phyloP scores from a whole-genome alignment of 1,284 basidiomycete species.

The Phlebopus sp. region DNA sequence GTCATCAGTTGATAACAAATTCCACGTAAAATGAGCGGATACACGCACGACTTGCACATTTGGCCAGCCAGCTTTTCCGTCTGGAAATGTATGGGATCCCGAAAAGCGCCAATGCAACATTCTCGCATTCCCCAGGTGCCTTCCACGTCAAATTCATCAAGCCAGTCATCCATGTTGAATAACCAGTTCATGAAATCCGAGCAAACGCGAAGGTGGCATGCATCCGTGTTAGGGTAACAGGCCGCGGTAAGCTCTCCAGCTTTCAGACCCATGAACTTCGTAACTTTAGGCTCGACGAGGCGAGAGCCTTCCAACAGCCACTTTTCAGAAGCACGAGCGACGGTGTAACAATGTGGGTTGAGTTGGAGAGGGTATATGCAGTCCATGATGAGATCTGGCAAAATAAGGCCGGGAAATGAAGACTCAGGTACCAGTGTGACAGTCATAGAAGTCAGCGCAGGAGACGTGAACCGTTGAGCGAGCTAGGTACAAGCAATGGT shows the following conservation, averaged over 20 bases:
- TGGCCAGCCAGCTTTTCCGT: slow-evolving; percentile 50
- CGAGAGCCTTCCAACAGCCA: slow-evolving; percentile 56
- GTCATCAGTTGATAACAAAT: slow-evolving; percentile 6
- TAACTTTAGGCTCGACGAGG: slow-evolving; percentile 49
- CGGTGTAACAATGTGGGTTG: slow-evolving; percentile 50
- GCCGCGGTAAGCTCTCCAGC: slow-evolving; percentile 66
- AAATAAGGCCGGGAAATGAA: slow-evolving; percentile 42
- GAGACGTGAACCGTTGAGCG: slow-evolving; percentile 20
- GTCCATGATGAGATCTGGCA: slow-evolving; percentile 63
- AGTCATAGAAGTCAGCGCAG: slow-evolving; percentile 21
- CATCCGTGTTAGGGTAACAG: slow-evolving; percentile 55
- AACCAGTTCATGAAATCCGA: slow-evolving; percentile 60
- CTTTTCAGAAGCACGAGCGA: slow-evolving; percentile 52
- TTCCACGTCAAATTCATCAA: slow-evolving; percentile 44
- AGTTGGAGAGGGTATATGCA: slow-evolving; percentile 55
- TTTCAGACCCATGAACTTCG: slow-evolving; percentile 54
- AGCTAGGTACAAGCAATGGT: not conserved
- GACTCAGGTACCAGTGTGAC: slow-evolving; percentile 1
- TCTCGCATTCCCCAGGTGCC: slow-evolving; percentile 39
- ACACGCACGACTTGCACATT: slow-evolving; percentile 52
- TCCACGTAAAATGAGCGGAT: slow-evolving; percentile 5
- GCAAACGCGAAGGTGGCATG: slow-evolving; percentile 58
- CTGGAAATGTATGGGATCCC: slow-evolving; percentile 42
- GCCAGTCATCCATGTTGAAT: slow-evolving; percentile 56
- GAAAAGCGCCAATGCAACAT: slow-evolving; percentile 53